These are phyloP conservation scores for Albugo candida DNA, from an alignment of 352 stramenopile genomes.

Conservation along the genomic window DNA sequence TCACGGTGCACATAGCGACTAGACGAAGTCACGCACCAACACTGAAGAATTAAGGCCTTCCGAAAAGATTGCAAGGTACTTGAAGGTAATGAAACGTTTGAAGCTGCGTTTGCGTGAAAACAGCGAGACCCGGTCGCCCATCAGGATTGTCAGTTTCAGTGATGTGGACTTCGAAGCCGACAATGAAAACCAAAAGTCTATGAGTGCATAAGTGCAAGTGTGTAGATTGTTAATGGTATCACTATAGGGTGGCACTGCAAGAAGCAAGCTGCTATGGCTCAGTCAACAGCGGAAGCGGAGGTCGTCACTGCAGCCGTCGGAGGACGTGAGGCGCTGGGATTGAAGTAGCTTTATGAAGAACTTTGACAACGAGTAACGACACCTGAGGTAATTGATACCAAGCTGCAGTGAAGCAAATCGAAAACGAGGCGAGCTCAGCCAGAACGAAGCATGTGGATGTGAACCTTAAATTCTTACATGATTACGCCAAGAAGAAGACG, in stretches of 20 bases:
- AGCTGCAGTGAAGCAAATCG: neutral
- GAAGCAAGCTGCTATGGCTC: constrained; percentile 6
- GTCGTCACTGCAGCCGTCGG: neutral
- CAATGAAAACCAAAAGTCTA: constrained; percentile 9
- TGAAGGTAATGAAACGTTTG: constrained; percentile 8
- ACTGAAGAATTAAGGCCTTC: constrained; percentile 1
- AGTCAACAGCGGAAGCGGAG: neutral
- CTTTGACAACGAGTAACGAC: neutral
- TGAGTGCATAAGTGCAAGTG: constrained; percentile 7
- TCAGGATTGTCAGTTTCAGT: constrained; percentile 4
- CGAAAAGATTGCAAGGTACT: constrained; percentile 11
- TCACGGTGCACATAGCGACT: constrained; percentile 10
- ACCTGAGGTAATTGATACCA: neutral
- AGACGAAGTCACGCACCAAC: constrained; percentile 6
- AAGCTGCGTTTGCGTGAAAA: constrained; percentile 4
- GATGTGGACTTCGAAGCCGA: constrained; percentile 10
- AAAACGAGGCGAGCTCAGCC: neutral
- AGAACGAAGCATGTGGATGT: neutral
- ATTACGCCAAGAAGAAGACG: neutral
- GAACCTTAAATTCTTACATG: neutral
- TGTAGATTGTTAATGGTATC: constrained; percentile 9
- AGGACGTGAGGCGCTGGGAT: neutral
- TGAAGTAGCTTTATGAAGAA: neutral
- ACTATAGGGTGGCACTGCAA: constrained; percentile 5
- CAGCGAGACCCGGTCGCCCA: neutral